Evolutionary conservation across 2,329 filamentous ascomycete genomes (phyloP), one percentile per base, ranked within the genome.

Genomic region (Microsporum audouinii): DNA sequence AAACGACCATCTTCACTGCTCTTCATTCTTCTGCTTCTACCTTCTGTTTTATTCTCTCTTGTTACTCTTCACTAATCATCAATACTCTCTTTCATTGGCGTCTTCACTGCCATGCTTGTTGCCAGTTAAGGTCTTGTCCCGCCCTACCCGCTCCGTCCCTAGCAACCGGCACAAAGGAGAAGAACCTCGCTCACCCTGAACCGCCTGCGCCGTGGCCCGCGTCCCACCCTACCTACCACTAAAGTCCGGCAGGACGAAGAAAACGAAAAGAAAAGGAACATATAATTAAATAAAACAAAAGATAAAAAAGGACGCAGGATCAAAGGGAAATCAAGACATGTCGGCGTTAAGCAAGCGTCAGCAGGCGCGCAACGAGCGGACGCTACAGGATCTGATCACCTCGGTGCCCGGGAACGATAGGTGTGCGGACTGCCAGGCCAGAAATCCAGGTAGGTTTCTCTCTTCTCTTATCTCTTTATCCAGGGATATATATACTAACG

Each of bases 341-440:
- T 81, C 83, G 60, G 80, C 84, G 51, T 80, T 95, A 73, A 96
- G 87, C 80, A 99, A 97, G 82, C 90, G 94, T 77, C 90, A 96
- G 79, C 92, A 96, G 82, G 90, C 88, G 80, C 91, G 94, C 77
- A 96, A 99, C 76, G 94, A 99, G 79, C 89, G 89, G 72, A 80
- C 84, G 61, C 81, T 99, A 66, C 90, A 96, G 71, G 92, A 97
- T 56, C 83, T 99, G 65, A 87, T 97, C 67, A 88, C 88, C 67
- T 84, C 80, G 41, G 81, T 95, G 7, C 84, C 91, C 6, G 94
- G 94, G 62, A 99, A 99, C 78, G 91, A 94, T 72, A 80, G 85
- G 70, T 99, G 94, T 78, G 94, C 94, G 65, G 94, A 99, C 77
- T 99, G 94, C 77, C 83, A 86, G 71, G 87, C 90, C 63, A 85